These are phyloP conservation scores for Cryptosporidium ubiquitum DNA, from an alignment of 169 alveolate genomes.

Conservation along the genomic window DNA sequence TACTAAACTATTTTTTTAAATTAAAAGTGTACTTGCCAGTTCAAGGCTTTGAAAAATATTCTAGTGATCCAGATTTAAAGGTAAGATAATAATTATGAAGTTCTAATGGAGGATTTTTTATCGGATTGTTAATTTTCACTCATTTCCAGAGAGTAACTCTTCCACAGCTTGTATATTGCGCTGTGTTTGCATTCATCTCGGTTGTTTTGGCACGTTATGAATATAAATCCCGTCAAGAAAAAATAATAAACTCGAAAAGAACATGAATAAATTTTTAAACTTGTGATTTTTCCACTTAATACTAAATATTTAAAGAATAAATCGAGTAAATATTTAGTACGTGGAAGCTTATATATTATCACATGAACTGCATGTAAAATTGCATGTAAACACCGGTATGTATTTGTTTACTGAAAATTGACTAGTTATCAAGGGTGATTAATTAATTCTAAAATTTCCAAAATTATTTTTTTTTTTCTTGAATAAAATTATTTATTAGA, in stretches of 20 bases:
- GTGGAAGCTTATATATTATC: constrained; percentile 18
- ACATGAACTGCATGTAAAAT: constrained; percentile 57
- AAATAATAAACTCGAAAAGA: not conserved
- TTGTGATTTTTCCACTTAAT: not conserved
- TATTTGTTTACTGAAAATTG: not conserved
- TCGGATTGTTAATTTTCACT: no score
- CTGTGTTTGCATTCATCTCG: constrained; percentile 8
- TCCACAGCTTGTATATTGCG: constrained; percentile 69
- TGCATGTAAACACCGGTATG: constrained; percentile 40
- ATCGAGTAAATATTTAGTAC: not conserved
- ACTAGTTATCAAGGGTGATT: constrained; percentile 30
- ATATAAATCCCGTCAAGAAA: not conserved
- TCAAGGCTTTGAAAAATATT: constrained; percentile 59
- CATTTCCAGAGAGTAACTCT: constrained; percentile 45
- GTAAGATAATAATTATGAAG: constrained; percentile 5
- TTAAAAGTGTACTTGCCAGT: constrained; percentile 39
- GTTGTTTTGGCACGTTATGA: constrained; percentile 40
- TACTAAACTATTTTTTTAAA: not conserved
- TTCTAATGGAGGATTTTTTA: not conserved
- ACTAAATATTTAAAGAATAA: not conserved
- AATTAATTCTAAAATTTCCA: constrained; percentile 15
- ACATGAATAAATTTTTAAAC: not conserved
- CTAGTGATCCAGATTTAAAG: constrained; percentile 25
- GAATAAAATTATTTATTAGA: not conserved
- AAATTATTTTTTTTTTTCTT: constrained; percentile 5